Base-by-base conservation (phyloP, 2,329 filamentous ascomycete species). In the Fusarium annulatum region DNA sequence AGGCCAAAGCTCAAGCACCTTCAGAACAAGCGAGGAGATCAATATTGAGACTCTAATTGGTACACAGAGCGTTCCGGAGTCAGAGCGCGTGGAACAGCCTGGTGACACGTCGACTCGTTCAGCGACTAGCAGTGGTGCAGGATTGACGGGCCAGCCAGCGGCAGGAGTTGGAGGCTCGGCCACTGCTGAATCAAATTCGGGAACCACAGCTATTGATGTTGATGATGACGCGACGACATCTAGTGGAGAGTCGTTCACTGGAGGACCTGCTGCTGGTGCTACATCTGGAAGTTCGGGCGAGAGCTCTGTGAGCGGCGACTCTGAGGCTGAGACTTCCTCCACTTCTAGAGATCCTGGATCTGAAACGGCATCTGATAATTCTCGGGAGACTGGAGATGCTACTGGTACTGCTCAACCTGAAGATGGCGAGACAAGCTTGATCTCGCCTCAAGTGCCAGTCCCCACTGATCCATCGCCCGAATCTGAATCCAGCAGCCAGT, bases 51-150 rank as follows among this genome's bases (percentile, higher is more conserved):
- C 67, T 0, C 19, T 70, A 2, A 4, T 70, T 28, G 61, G 61
- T 0, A 51, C 61, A 3, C 67, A 71, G 36, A 70, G 60, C 3
- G 66, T 70, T 2, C 18, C 65, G 0, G 65, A 69, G 18, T 65
- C 67, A 4, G 67, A 70, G 6, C 51, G 45, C 0, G 66, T 65
- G 6, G 36, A 39, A 6, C 67, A 55, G 12, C 51, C 36, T 0
- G 45, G 30, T 10, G 67, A 49, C 0, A 36, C 64, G 0, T 41
- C 45, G 5, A 46, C 34, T n/a, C 16, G n/a, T 1, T 14, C 18
- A 7, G 18, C 12, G 15, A 46, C 34, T 9, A 38, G 30, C 7
- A 18, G 19, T 34, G 28, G 7, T 6, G 5, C 61, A 3, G 21
- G 23, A 4, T 36, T 69, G 3, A 69, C 58, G 1, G 67, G 49